Base-by-base conservation (phyloP, 2,329 filamentous ascomycete genomes). In the Xenosphaeropsis pyriputrescens region DNA sequence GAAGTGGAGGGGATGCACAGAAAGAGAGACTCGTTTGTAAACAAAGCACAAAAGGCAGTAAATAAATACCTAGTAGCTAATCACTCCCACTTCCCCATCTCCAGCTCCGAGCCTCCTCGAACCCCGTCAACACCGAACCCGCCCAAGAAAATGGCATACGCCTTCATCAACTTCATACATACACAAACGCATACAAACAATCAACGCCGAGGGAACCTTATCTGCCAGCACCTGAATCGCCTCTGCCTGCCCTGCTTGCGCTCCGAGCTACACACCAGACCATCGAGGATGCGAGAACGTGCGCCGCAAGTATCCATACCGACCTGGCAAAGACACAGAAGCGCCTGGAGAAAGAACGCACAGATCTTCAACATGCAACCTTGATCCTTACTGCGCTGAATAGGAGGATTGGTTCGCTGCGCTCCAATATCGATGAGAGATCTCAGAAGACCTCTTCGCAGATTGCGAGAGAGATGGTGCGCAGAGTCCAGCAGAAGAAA, bases 221-320 rank as follows among this genome's bases (percentile, higher is more conserved):
- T 47, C 60, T 89, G 16, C 83, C 84, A 2, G 64, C 67, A 17
- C 61, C 72, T 8, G 72, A 69, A 36, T 89, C 84, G 15, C 65
- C 78, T 5, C 57, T 91, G 6, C 81, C 83, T 3, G 73, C 77
- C 6, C 63, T 93, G 4, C 54, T 91, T 31, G 82, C 84, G 5
- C 58, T 85, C 38, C 75, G 79, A 37, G 75, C 71, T 48, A 76
- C 79, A 2, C 68, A 78, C 41, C 65, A 70, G 40, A 75, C 75
- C 13, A 70, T 82, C 35, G 57, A 66, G 41, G 76, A 84, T 46
- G 79, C 76, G 14, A 75, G 72, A 45, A 59, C 62, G 15, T 75
- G 75, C 38, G 64, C 84, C 11, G 52, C 55, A 4, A 54, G 60
- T 4, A 67, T 69, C 29, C 55, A 55, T 12, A 41, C 56, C 5